Conservation (phyloP, 192 early-diverging fungal species). For the Coemansia asiatica region DNA sequence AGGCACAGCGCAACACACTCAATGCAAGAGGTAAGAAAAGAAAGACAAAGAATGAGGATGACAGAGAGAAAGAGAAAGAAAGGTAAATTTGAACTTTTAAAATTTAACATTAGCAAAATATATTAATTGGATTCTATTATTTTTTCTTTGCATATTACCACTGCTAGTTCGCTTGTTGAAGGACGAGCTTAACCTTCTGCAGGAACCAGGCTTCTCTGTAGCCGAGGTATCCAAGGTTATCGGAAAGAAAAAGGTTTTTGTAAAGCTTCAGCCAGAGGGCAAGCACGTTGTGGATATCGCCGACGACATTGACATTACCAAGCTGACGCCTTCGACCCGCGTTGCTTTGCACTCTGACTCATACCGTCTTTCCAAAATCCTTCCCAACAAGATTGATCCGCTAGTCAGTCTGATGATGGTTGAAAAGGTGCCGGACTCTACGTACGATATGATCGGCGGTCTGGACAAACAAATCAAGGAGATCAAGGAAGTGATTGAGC, state of each 20-base stretch:
- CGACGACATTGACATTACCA: constrained; percentile 85
- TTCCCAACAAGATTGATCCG: constrained; percentile 99
- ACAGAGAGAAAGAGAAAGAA: no score
- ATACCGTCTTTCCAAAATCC: constrained; percentile 89
- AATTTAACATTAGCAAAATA: no score
- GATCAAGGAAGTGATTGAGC: constrained; percentile 99
- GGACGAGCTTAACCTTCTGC: constrained; percentile 94
- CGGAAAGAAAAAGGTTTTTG: constrained; percentile 93
- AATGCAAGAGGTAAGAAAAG: constrained; percentile 85
- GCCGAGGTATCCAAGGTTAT: constrained; percentile 98
- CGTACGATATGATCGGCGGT: constrained; percentile 99
- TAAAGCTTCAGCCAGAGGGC: constrained; percentile 94
- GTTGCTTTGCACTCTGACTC: constrained; percentile 92
- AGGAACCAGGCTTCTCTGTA: constrained; percentile 94
- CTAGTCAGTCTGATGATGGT: constrained; percentile 99
- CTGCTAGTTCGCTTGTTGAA: constrained; percentile 90
- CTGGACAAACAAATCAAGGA: constrained; percentile 99
- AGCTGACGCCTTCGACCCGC: constrained; percentile 88
- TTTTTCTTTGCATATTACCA: not conserved
- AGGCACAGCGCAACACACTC: constrained; percentile 96
- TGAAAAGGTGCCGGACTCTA: constrained; percentile 99
- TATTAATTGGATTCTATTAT: no score
- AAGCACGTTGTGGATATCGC: constrained; percentile 97
- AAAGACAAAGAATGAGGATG: no score
- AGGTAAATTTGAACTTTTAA: not conserved